phyloP scores from a whole-genome alignment of 352 stramenopile species.

The Pythium pectinolyticum region DNA sequence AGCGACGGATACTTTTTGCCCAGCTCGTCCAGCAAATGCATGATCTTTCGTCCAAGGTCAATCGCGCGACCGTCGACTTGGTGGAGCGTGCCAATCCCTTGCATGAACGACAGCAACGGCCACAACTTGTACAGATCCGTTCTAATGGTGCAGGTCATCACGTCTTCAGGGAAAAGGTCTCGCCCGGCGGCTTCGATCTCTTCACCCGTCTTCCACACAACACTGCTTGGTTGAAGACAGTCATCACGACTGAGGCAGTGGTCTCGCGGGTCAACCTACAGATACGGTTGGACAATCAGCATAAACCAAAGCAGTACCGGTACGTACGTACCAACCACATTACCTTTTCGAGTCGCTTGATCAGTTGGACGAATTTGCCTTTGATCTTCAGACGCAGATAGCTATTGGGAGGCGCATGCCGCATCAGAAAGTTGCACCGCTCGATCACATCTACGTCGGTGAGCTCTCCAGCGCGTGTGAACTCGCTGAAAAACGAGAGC shows the following conservation, averaged over 20 bases:
- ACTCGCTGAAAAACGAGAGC: conserved; percentile 35
- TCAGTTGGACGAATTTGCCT: conserved; percentile 32
- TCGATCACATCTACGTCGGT: conserved; percentile 31
- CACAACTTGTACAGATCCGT: conserved; percentile 36
- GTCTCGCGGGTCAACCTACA: conserved; percentile 28
- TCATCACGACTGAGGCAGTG: conserved; percentile 38
- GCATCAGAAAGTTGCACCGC: conserved; percentile 32
- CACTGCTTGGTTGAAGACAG: conserved; percentile 32
- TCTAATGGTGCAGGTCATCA: conserved; percentile 33
- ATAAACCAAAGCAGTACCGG: conserved; percentile 5
- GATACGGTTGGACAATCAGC: conserved; percentile 20
- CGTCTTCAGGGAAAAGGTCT: conserved; percentile 32
- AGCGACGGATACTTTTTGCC: conserved; percentile 29
- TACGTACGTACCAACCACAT: too few relatives aligned
- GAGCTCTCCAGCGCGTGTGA: conserved; percentile 29
- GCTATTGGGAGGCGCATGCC: conserved; percentile 28
- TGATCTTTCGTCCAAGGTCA: conserved; percentile 32
- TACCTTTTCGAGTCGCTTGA: conserved; percentile 35
- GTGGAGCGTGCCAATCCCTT: conserved; percentile 35
- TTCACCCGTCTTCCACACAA: conserved; percentile 35
- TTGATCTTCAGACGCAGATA: conserved; percentile 31
- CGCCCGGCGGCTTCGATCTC: conserved; percentile 32
- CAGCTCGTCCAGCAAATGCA: conserved; percentile 31
- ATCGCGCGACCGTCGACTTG: conserved; percentile 33
- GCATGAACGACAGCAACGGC: conserved; percentile 34